A percentile compares a stretch with the other conserved stretches of the same genome.
Evolutionary conservation across 2,329 filamentous ascomycete species (phyloP).

Genomic region (Sporothrix phasma): DNA sequence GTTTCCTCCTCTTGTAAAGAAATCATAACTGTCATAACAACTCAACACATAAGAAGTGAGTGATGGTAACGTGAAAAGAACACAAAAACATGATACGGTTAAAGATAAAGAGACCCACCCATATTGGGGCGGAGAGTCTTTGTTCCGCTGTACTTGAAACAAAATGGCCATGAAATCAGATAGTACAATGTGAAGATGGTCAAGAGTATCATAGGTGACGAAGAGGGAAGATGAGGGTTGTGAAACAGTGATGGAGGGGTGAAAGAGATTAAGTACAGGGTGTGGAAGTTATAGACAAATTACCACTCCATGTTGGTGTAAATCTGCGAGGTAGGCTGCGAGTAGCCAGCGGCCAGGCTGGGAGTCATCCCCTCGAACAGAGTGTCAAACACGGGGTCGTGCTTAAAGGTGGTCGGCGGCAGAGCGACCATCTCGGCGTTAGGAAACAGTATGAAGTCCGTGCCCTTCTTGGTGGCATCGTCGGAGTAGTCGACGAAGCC

Average conservation of each 20-base stretch:
- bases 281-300: not conserved
- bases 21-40: slow-evolving; percentile 9
- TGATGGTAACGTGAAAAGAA: not conserved
- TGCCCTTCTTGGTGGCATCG: slow-evolving; percentile 34
- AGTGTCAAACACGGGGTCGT: slow-evolving; percentile 28
- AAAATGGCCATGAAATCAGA: not conserved
- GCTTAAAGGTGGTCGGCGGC: slow-evolving; percentile 13
- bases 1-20: slow-evolving; percentile 5
- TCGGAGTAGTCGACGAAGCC: slow-evolving; percentile 46
- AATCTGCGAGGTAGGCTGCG: slow-evolving; percentile 42
- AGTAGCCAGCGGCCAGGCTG: slow-evolving; percentile 41
- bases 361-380: slow-evolving; percentile 41
- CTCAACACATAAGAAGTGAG: not conserved
- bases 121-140: not conserved
- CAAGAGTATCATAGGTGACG: not conserved
- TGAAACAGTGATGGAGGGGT: not conserved
- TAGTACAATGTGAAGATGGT: not conserved
- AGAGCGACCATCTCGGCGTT: slow-evolving; percentile 25
- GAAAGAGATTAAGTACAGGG: not conserved
- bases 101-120: not conserved
- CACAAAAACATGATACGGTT: not conserved
- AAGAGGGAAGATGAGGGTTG: not conserved
- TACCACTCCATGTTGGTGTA: slow-evolving; percentile 35
- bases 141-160: not conserved
- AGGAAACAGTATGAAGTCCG: slow-evolving; percentile 57